Base-by-base conservation (phyloP, 495 filamentous ascomycete species). In the Lasiosphaeria ovina region DNA sequence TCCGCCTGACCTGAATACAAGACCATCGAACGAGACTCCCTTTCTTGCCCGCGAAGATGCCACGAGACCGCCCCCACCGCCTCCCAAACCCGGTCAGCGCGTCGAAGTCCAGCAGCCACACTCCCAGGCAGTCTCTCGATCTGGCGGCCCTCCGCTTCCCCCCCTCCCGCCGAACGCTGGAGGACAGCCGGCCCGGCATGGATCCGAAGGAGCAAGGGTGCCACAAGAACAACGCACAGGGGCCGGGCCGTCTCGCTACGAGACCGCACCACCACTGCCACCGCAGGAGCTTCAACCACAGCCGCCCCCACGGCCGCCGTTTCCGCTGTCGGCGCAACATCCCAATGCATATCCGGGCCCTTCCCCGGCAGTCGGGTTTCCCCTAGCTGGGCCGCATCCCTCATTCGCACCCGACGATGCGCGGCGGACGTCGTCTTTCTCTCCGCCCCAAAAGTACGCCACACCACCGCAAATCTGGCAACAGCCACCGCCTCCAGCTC, bases 211-310 rank as follows among this genome's bases (percentile, higher is more conserved):
- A 1, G 49, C 48, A 51, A 56, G 54, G 16, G n/a, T 58, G 49
- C 48, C 64, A 3, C 75, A 67, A n/a, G 57, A 66, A 10, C 63
- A 72, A 5, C 66, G 66, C n/a, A 10, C 63, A 17, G 69, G 65
- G n/a, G 58, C 66, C 10, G 62, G 58, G 31, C 48, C 73, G 0
- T 79, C 74, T 11, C 72, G 78, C 49, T 79, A 81, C 51, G 74
- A 78, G 0, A 62, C 69, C 2, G 74, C 77, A 2, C 77, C 77
- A 5, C 77, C 76, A 2, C 55, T 80, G 33, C 77, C 77, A 14
- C 68, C 71, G 0, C 72, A 72, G 11, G 35, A 58, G 14, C 11
- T 61, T 11, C 57, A 55, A 54, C 42, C 64, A 14, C 47, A 57
- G 31, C 57, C 52, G 33, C 60, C 59, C 24, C 55, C 54, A 42